phyloP scores from a whole-genome alignment of 2,329 filamentous ascomycete genomes.

The Pseudocercospora vitis region DNA sequence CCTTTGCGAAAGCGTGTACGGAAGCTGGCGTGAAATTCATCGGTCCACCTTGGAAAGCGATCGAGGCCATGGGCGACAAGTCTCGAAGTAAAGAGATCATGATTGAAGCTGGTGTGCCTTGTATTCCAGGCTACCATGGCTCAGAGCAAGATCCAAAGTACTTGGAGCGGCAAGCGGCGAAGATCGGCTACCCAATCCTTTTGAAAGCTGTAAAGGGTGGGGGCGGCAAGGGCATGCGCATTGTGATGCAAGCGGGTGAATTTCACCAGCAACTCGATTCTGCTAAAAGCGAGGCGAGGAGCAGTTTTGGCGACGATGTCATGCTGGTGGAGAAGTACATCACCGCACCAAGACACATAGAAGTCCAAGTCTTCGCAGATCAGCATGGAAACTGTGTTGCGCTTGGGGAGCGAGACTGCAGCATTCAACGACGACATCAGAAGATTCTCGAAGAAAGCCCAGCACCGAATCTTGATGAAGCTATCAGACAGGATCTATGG shows the following conservation, averaged over 20 bases:
- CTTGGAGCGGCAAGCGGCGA: conserved; percentile 68
- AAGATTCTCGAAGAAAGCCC: conserved; percentile 68
- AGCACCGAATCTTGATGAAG: conserved; percentile 60
- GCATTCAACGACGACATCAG: conserved; percentile 64
- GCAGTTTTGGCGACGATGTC: conserved; percentile 65
- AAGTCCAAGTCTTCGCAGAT: conserved; percentile 67
- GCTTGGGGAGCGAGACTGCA: conserved; percentile 65
- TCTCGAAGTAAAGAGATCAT: conserved; percentile 93
- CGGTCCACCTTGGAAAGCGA: conserved; percentile 77
- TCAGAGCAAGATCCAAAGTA: conserved; percentile 68
- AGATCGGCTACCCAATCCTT: conserved; percentile 66
- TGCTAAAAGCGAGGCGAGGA: conserved; percentile 63
- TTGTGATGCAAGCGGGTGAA: conserved; percentile 57
- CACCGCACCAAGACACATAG: conserved; percentile 64
- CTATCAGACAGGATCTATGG: conserved; percentile 64
- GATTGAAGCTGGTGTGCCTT: conserved; percentile 90
- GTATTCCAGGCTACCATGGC: conserved; percentile 94
- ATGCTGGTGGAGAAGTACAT: conserved; percentile 70
- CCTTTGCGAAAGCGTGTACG: conserved; percentile 83
- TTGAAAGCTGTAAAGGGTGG: conserved; percentile 66
- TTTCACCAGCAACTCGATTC: conserved; percentile 63
- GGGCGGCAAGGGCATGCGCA: conserved; percentile 69
- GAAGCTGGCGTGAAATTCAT: conserved; percentile 93
- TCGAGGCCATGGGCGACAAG: conserved; percentile 87
- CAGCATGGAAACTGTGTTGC: conserved; percentile 65